A percentile compares a stretch with the other conserved stretches of the same genome.
phyloP scores from a whole-genome alignment of 2,329 filamentous ascomycete species.

The Sporothrix schenckii region DNA sequence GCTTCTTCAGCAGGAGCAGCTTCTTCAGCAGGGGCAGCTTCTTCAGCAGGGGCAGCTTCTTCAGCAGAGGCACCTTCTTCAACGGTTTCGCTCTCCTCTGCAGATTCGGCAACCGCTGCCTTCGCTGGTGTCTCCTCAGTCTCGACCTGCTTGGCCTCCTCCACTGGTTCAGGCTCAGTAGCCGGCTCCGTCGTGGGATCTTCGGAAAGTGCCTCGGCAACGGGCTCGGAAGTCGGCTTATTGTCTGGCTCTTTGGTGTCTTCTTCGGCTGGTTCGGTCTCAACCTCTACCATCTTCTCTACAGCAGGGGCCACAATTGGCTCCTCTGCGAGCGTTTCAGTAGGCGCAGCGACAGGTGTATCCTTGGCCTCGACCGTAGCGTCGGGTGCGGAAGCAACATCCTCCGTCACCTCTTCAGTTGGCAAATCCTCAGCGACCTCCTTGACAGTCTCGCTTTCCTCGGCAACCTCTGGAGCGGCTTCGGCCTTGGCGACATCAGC shows the following conservation, averaged over 20 bases:
- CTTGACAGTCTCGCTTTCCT: not conserved
- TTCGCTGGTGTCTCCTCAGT: not conserved
- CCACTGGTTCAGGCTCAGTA: not conserved
- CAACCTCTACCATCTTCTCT: too few relatives aligned
- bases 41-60: not conserved
- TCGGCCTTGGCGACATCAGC: not conserved
- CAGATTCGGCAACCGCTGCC: not conserved
- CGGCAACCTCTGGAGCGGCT: not conserved
- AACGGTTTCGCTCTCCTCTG: not conserved
- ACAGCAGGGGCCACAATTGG: not conserved
- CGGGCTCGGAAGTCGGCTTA: not conserved
- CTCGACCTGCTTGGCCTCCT: not conserved
- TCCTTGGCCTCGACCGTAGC: not conserved
- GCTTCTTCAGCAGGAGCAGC: not conserved
- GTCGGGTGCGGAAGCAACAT: slow-evolving; percentile 8
- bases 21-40: not conserved
- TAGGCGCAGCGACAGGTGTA: not conserved
- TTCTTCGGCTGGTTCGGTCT: not conserved
- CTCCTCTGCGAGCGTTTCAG: not conserved
- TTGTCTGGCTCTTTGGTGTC: not conserved
- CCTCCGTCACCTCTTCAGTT: not conserved
- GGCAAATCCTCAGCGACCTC: not conserved
- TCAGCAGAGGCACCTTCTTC: not conserved
- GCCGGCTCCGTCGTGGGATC: not conserved
- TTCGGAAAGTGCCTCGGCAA: not conserved